A percentile compares a stretch with the other conserved stretches of the same genome.
Conservation (phyloP, 2,329 filamentous ascomycete genomes). For the Cordyceps farinosa region DNA sequence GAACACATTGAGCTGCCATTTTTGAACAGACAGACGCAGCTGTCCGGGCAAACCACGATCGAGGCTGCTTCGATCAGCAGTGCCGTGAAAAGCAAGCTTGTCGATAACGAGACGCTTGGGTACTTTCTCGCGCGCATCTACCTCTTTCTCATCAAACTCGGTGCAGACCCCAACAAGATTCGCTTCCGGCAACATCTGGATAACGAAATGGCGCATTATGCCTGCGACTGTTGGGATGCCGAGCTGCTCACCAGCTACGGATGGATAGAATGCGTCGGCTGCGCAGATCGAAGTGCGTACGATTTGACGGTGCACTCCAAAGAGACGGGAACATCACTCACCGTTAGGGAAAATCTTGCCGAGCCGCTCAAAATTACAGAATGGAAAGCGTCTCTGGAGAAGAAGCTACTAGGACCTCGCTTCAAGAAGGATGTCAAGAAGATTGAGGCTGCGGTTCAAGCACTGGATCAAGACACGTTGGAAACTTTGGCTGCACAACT, state of each 20-base stretch:
- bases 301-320: slow-evolving; percentile 63
- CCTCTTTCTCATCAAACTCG: slow-evolving; percentile 59
- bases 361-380: slow-evolving; percentile 61
- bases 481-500: slow-evolving; percentile 47
- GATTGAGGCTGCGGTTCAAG: slow-evolving; percentile 59
- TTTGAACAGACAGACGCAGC: slow-evolving; percentile 58
- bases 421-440: slow-evolving; percentile 66
- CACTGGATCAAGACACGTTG: slow-evolving; percentile 56
- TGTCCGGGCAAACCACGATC: slow-evolving; percentile 56
- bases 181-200: slow-evolving; percentile 69
- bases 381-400: slow-evolving; percentile 60
- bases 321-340: slow-evolving; percentile 58
- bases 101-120: slow-evolving; percentile 67
- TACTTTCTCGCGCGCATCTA: slow-evolving; percentile 67
- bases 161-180: slow-evolving; percentile 58
- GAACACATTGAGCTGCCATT: slow-evolving; percentile 58
- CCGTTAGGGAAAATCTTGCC: slow-evolving; percentile 56
- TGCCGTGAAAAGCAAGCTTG: slow-evolving; percentile 56
- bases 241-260: slow-evolving; percentile 63
- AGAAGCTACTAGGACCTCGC: slow-evolving; percentile 64
- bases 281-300: slow-evolving; percentile 64
- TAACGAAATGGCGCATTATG: slow-evolving; percentile 70
- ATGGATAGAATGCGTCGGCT: slow-evolving; percentile 69
- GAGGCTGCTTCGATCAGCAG: slow-evolving; percentile 57
- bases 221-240: slow-evolving; percentile 70